phyloP scores from a whole-genome alignment of 257 asterid species.

The Penstemon newberryi region DNA sequence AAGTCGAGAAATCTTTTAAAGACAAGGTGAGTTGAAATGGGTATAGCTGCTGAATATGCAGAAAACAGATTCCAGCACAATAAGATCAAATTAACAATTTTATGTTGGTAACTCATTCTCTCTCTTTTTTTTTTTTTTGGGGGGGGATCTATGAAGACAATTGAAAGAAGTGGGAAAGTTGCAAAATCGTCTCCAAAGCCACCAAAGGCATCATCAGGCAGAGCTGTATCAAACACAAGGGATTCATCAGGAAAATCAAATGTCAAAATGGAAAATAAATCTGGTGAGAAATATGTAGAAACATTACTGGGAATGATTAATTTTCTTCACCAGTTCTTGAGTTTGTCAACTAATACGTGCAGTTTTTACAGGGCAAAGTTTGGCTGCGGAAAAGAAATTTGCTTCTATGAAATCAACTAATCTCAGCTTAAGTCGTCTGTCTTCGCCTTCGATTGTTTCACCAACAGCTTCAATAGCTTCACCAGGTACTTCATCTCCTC shows the following conservation, averaged over 20 bases:
- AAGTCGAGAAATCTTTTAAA: constrained; percentile 17
- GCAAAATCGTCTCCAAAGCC: constrained; percentile 31
- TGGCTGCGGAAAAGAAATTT: constrained; percentile 28
- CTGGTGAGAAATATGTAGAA: constrained; percentile 30
- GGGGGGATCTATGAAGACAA: constrained; percentile 29
- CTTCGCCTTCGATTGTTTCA: constrained; percentile 21
- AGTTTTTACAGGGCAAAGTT: constrained; percentile 35
- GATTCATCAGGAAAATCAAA: constrained; percentile 18
- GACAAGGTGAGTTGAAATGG: constrained; percentile 34
- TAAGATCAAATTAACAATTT: not conserved
- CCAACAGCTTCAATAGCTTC: constrained; percentile 5
- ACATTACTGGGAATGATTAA: not conserved
- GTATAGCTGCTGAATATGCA: constrained; percentile 12
- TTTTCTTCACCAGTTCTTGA: not conserved
- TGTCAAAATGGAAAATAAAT: constrained; percentile 22
- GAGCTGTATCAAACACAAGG: constrained; percentile 15
- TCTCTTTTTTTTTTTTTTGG: not conserved
- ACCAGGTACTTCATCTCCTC: constrained; percentile 19
- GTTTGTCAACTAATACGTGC: not conserved
- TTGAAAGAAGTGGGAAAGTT: constrained; percentile 18
- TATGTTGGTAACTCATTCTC: not conserved
- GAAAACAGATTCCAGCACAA: constrained; percentile 18
- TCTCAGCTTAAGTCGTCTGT: constrained; percentile 17
- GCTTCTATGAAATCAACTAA: constrained; percentile 15
- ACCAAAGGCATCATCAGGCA: constrained; percentile 28